These are phyloP conservation scores for Eragrostis nindensis DNA, from an alignment of 176 grass and related monocot species.

Conservation along the genomic window DNA sequence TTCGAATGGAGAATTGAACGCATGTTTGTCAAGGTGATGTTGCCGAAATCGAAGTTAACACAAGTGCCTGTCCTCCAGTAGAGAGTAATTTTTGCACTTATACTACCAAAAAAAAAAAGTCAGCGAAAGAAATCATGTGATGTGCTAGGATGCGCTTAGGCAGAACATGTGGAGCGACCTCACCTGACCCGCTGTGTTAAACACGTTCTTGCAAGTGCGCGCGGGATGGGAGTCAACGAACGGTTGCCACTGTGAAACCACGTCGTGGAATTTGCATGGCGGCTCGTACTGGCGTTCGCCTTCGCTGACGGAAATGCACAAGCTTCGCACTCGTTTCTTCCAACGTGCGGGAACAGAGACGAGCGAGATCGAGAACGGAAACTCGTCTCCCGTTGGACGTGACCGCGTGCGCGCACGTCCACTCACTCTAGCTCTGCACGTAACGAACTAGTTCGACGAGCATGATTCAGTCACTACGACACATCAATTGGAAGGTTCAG, in stretches of 20 bases:
- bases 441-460: too few relatives aligned
- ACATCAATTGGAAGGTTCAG: too few relatives aligned
- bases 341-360: background rate
- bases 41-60: background rate
- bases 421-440: too few relatives aligned
- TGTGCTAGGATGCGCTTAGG: background rate
- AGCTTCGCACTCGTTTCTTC: background rate
- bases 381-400: background rate
- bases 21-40: background rate
- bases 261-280: too few relatives aligned
- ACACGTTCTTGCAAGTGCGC: slow-evolving; percentile 5
- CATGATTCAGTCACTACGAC: too few relatives aligned
- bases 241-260: too few relatives aligned
- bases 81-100: background rate
- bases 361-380: background rate
- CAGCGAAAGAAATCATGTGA: background rate
- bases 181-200: too few relatives aligned
- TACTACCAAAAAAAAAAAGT: background rate
- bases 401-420: too few relatives aligned
- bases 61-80: background rate
- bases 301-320: too few relatives aligned
- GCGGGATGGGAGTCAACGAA: background rate
- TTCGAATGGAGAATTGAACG: background rate
- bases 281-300: too few relatives aligned
- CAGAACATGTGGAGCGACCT: slow-evolving; percentile 16